Evolutionary conservation across 805 yeast species (phyloP).

Genomic region (Cyberlindnera maritima): DNA sequence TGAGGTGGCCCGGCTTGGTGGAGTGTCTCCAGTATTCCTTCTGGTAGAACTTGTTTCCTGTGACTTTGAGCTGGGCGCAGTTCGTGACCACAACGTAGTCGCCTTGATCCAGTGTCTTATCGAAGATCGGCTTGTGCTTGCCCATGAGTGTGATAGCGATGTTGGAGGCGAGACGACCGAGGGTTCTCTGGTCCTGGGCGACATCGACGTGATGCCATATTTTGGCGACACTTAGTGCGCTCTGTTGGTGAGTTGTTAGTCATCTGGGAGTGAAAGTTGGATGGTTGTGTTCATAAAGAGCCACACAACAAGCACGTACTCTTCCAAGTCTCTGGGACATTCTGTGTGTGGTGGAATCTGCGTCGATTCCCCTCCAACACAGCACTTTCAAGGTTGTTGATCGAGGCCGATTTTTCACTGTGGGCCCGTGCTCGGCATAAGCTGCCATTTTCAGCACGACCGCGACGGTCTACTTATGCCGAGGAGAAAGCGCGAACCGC

Average conservation of each 20-base stretch:
- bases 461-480: not conserved
- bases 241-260: conserved; percentile 18
- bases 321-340: conserved; percentile 31
- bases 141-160: conserved; percentile 90
- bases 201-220: conserved; percentile 96
- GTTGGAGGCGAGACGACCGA: conserved; percentile 89
- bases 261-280: not conserved
- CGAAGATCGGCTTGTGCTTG: conserved; percentile 92
- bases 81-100: conserved; percentile 97
- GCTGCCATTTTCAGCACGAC: not conserved
- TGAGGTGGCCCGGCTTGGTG: conserved; percentile 84
- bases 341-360: not conserved
- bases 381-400: not conserved
- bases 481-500: too few species aligned
- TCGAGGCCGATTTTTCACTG: not conserved
- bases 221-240: conserved; percentile 76
- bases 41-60: conserved; percentile 80
- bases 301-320: conserved; percentile 10
- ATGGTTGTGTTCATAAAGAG: not conserved
- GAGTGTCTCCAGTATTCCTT: conserved; percentile 89
- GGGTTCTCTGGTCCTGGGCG: conserved; percentile 75
- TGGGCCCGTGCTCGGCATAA: not conserved
- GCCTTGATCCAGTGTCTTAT: conserved; percentile 80
- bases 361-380: not conserved
- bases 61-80: conserved; percentile 74